Percentiles rank a stretch among this genome's conserved stretches.
phyloP scores from a whole-genome alignment of 495 filamentous ascomycete genomes.

The Corynascus novoguineensis region DNA sequence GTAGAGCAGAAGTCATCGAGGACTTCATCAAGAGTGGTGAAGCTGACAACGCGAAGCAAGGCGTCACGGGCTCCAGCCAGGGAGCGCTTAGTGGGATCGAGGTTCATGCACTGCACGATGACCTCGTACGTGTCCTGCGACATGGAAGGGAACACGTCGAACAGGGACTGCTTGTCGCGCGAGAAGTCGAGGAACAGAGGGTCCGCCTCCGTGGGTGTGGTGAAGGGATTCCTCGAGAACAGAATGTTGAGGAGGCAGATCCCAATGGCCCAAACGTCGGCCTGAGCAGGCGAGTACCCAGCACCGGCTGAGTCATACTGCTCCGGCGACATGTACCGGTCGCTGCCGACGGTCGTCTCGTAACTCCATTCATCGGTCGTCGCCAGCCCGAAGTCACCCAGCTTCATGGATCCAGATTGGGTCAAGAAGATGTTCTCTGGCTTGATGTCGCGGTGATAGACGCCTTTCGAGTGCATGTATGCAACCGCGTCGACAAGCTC shows the following conservation, averaged over 20 bases:
- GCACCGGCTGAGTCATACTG: slow-evolving; percentile 81
- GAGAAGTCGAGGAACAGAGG: slow-evolving; percentile 88
- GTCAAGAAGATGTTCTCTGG: slow-evolving; percentile 98
- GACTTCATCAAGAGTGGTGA: slow-evolving; percentile 80
- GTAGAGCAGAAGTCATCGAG: slow-evolving; percentile 92
- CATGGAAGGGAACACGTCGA: slow-evolving; percentile 98
- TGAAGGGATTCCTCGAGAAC: slow-evolving; percentile 93
- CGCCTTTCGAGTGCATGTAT: slow-evolving; percentile 81
- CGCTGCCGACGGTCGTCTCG: slow-evolving; percentile 89
- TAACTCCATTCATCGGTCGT: slow-evolving; percentile 81
- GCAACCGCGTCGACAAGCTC: slow-evolving; percentile 86
- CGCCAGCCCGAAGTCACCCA: slow-evolving; percentile 92
- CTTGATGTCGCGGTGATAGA: slow-evolving; percentile 98
- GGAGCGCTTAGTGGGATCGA: slow-evolving; percentile 87
- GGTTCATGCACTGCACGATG: slow-evolving; percentile 74
- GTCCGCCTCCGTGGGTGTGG: slow-evolving; percentile 76
- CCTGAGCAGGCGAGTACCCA: slow-evolving; percentile 89
- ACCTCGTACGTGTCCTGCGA: slow-evolving; percentile 96
- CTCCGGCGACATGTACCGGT: slow-evolving; percentile 98
- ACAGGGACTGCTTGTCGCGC: slow-evolving; percentile 85
- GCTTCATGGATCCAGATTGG: slow-evolving; percentile 81
- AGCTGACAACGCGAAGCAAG: slow-evolving; percentile 73
- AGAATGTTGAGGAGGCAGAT: slow-evolving; percentile 94
- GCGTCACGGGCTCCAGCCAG: slow-evolving; percentile 68
- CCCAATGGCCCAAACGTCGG: slow-evolving; percentile 94